Percentiles rank a stretch among this genome's conserved stretches.
Conservation (phyloP, 345 rosid genomes). For the Hibiscus trionum region DNA sequence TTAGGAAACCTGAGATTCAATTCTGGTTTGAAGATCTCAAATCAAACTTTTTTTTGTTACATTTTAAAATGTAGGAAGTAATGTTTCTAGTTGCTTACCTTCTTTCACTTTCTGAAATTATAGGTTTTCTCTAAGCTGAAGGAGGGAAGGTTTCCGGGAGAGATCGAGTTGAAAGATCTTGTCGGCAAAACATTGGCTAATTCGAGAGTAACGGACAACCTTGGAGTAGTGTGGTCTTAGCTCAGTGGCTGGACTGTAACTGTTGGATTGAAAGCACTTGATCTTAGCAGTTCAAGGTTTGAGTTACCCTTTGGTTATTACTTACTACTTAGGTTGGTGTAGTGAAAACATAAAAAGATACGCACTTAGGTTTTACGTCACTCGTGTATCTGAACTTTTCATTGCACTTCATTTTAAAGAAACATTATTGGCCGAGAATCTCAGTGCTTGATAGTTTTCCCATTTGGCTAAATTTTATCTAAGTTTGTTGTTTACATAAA, state of each 20-base stretch:
- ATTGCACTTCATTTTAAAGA: no score
- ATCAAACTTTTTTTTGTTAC: not conserved
- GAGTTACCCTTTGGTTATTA: not conserved
- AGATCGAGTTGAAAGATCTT: conserved; percentile 71
- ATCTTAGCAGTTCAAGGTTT: not conserved
- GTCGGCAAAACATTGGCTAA: conserved; percentile 38
- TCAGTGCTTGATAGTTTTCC: not conserved
- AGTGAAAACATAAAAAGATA: not conserved
- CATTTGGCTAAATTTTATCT: not conserved
- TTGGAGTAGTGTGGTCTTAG: conserved; percentile 11
- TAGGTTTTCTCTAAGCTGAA: conserved; percentile 78
- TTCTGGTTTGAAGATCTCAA: not conserved
- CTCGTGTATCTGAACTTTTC: not conserved
- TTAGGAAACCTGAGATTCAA: no score
- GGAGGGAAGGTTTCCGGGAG: conserved; percentile 84
- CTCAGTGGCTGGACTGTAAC: not conserved
- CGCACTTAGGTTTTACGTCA: not conserved
- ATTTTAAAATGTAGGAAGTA: not conserved
- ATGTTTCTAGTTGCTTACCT: not conserved
- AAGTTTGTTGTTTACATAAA: not conserved
- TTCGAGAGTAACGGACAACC: conserved; percentile 25
- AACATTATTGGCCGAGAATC: no score
- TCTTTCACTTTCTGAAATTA: not conserved
- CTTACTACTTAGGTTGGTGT: not conserved
- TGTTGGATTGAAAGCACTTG: not conserved